A percentile compares a stretch with the other conserved stretches of the same genome.
These are phyloP conservation scores for Botrytis fragariae DNA, from an alignment of 2,329 filamentous ascomycete species.

Conservation along the genomic window DNA sequence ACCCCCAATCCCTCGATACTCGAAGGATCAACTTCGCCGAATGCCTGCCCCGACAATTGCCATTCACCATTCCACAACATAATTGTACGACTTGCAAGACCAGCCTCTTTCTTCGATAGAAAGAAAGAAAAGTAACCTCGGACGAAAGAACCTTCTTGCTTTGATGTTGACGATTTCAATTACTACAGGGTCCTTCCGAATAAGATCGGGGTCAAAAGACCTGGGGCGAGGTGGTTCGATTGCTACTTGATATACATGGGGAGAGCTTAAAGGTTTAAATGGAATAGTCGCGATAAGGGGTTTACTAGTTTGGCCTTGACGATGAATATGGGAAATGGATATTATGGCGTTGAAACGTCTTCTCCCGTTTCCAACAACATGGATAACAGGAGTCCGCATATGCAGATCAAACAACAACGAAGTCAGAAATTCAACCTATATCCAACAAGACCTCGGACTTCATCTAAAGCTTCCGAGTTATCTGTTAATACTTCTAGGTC, in stretches of 20 bases:
- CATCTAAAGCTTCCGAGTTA: conserved; percentile 26
- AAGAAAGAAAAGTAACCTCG: conserved; percentile 3
- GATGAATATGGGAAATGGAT: conserved; percentile 32
- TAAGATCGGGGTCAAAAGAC: conserved; percentile 23
- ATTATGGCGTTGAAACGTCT: conserved; percentile 27
- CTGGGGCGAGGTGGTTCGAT: conserved; percentile 20
- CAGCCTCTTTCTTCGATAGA: conserved; percentile 10
- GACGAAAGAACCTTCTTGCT: not conserved
- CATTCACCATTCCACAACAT: conserved; percentile 8
- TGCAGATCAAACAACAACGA: conserved; percentile 27
- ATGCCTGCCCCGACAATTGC: not conserved
- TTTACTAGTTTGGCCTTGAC: conserved; percentile 8
- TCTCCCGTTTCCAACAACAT: conserved; percentile 13
- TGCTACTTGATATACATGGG: not conserved
- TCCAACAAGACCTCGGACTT: conserved; percentile 30
- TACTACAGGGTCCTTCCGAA: conserved; percentile 23
- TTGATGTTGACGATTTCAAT: conserved; percentile 16
- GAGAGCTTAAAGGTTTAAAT: conserved; percentile 10
- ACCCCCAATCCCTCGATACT: not conserved
- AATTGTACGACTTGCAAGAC: conserved; percentile 2
- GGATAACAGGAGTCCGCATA: conserved; percentile 21
- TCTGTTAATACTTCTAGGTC: conserved; percentile 1
- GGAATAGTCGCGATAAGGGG: conserved; percentile 12
- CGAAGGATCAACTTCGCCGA: conserved; percentile 14
- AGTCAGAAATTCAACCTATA: conserved; percentile 37